Evolutionary conservation across 331 rosid genomes (phyloP).

Genomic region (Malus hybrid): DNA sequence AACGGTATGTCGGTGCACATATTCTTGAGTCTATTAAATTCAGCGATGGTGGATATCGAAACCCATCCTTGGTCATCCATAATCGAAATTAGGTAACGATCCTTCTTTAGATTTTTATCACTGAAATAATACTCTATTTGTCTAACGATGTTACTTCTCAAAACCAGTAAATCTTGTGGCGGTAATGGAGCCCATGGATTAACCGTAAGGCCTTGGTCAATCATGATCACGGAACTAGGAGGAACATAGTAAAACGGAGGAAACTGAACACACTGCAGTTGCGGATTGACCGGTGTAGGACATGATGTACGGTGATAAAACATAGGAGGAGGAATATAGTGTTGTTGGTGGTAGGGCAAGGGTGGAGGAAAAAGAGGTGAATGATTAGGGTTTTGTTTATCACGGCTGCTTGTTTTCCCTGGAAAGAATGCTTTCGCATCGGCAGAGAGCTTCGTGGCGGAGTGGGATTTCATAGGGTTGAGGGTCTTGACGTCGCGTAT

Average conservation of each 20-base stretch:
- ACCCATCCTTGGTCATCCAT: constrained; percentile 89
- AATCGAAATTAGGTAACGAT: constrained; percentile 52
- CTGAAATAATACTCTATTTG: constrained; percentile 82
- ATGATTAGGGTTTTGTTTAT: too few species aligned
- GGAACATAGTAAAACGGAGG: not conserved
- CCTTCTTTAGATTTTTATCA: constrained; percentile 67
- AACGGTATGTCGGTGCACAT: constrained; percentile 55
- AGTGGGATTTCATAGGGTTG: not conserved
- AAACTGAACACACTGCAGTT: not conserved
- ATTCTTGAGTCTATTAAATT: constrained; percentile 65
- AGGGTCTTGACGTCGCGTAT: too few species aligned
- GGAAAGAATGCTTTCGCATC: not conserved
- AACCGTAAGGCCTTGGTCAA: not conserved
- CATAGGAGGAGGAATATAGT: not conserved
- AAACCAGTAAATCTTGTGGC: not conserved
- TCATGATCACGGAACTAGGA: not conserved
- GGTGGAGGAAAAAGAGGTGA: not conserved
- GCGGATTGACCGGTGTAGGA: too few species aligned
- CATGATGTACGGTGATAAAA: not conserved
- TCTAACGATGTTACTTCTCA: constrained; percentile 43
- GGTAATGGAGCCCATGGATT: too few species aligned
- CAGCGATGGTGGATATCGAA: constrained; percentile 52
- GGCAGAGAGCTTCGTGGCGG: not conserved
- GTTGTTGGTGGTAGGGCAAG: not conserved
- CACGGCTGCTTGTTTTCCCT: too few species aligned